phyloP scores from a whole-genome alignment of 495 filamentous ascomycete species.

The Aeminium ludgeri region DNA sequence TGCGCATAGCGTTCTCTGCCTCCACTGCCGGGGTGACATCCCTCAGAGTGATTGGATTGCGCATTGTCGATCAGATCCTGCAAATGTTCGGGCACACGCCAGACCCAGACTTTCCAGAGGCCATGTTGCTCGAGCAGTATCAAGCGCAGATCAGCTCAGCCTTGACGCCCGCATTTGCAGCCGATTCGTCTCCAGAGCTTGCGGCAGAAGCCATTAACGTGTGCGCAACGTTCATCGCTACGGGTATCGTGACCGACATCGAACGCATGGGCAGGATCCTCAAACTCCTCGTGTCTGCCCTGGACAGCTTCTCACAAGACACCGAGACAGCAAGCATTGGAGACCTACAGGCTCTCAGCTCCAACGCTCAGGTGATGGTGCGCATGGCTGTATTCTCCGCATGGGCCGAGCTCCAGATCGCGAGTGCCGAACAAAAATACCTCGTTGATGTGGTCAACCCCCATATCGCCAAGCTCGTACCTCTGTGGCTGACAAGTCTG shows the following conservation, averaged over 20 bases:
- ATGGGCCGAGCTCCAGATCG: slow-evolving; percentile 96
- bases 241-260: slow-evolving; percentile 91
- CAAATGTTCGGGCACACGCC: slow-evolving; percentile 92
- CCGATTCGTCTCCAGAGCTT: slow-evolving; percentile 87
- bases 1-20: slow-evolving; percentile 91
- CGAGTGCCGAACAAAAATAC: slow-evolving; percentile 83
- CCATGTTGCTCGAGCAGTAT: slow-evolving; percentile 88
- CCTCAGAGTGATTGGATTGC: slow-evolving; percentile 71
- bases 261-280: slow-evolving; percentile 96
- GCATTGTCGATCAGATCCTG: slow-evolving; percentile 82
- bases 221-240: slow-evolving; percentile 91
- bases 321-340: slow-evolving; percentile 77
- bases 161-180: slow-evolving; percentile 86
- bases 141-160: slow-evolving; percentile 96
- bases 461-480: slow-evolving; percentile 72
- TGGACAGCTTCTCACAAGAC: slow-evolving; percentile 78
- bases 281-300: slow-evolving; percentile 74
- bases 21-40: slow-evolving; percentile 87
- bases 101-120: slow-evolving; percentile 92
- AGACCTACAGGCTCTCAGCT: slow-evolving; percentile 80
- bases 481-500: slow-evolving; percentile 82
- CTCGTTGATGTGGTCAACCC: slow-evolving; percentile 78
- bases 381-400: slow-evolving; percentile 93
- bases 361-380: slow-evolving; percentile 96
- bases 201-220: slow-evolving; percentile 93